Evolutionary conservation across 2,329 filamentous ascomycete species (phyloP), one percentile per base, ranked within the genome.

Genomic region (Sclerotinia trifoliorum): DNA sequence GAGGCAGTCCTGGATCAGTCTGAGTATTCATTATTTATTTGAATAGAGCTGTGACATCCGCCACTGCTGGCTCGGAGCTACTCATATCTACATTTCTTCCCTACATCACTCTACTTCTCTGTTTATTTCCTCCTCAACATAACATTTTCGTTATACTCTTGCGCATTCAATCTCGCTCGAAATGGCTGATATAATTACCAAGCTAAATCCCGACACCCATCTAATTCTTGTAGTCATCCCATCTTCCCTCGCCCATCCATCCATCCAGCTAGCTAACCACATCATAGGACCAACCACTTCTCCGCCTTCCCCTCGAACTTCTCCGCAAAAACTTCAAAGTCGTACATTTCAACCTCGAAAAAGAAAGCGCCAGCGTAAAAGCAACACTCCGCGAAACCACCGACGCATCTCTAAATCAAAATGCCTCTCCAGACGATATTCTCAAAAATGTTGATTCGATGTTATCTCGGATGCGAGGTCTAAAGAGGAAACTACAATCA

Each of bases 301-400:
- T 99, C 73, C 93, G 94, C 46, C 88, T 98, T 29, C 95, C 95
- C 24, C 90, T 94, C 80, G 95, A 98, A 78, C 90, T 97, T 68
- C 89, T 96, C 29, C 90, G 93, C 67, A 94, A 95, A 79, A 98
- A 96, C 81, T 96, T 98, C 81, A 95, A 96, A 75, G 88, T 90
- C 4, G 91, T 91, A 55, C 91, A 93, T 78, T 88, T 90, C 76
- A 83, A 87, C 71, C 86, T 93, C 78, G 91, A 94, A 77, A 90
- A 89, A 77, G 88, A 91, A 73, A 87, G 86, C 70, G 83, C 84
- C 24, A 83, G 83, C 61, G 80, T 93, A 71, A 88, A 87, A 75
- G 84, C 86, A 29, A 80, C 84, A 15, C 83, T 90, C 69, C 85
- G 85, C 73, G 86, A 89, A 58, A 85, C 86, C 2, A 88, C 90